Conservation (phyloP, 257 asterid species). For the Solanum phureja region DNA sequence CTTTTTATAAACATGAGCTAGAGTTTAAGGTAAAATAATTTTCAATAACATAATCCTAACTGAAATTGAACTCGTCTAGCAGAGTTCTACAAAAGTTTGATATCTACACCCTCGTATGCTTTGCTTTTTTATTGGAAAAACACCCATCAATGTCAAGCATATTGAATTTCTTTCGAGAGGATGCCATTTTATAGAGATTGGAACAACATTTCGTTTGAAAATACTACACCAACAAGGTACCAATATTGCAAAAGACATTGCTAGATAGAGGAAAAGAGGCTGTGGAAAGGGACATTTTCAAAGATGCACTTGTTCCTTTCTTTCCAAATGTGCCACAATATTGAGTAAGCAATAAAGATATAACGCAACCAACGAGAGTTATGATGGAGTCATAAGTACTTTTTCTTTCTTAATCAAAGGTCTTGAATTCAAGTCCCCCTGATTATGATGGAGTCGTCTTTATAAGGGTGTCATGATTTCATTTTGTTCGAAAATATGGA, state of each 20-base stretch:
- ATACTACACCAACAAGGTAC: not conserved
- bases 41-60: not conserved
- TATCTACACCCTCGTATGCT: not conserved
- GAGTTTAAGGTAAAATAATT: too few species aligned
- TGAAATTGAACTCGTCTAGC: too few species aligned
- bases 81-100: not conserved
- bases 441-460: too few species aligned
- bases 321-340: not conserved
- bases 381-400: not conserved
- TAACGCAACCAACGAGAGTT: not conserved
- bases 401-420: too few species aligned
- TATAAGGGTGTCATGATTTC: not conserved
- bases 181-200: not conserved
- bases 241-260: not conserved
- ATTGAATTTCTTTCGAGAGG: not conserved
- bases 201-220: not conserved
- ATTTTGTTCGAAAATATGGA: too few species aligned
- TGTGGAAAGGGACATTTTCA: not conserved
- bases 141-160: not conserved
- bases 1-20: too few species aligned
- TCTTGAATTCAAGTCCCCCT: too few species aligned
- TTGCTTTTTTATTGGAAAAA: not conserved
- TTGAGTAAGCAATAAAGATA: not conserved
- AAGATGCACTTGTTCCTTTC: not conserved
- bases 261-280: not conserved